Base-by-base conservation (phyloP, 306 rosid genomes). In the Rosa multiflora region DNA sequence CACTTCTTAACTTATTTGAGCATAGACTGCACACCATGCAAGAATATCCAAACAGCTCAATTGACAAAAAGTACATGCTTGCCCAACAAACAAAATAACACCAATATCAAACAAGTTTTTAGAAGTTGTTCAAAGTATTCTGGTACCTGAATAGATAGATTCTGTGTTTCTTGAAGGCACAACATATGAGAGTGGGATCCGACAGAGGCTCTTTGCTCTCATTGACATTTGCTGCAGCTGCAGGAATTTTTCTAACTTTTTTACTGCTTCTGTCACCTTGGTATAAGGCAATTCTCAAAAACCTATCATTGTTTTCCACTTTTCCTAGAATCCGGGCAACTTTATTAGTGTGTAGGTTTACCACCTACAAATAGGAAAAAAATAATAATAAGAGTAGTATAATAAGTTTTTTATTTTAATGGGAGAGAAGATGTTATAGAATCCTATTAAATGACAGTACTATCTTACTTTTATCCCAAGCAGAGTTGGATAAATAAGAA, bases 161-260 rank as follows among this genome's bases (percentile, higher is more conserved):
- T n/a, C n/a, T n/a, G n/a, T n/a, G 98, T 83, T 95, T 95, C 89
- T 95, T 93, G 91, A 95, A 95, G 79, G 98, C 98, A 82, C 99
- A 95, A 61, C 98, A 93, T 48, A 93, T 70, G 53, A 95, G 93
- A 78, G 98, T 93, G 68, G 98, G 98, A 86, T 93, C 98, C 6
- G 87, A 88, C 88, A 93, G 87, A 76, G 99, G 97, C 80, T 95
- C 99, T 84, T 93, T 93, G 90, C 87, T 91, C 87, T 91, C 99
- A 71, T 95, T 95, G 71, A 75, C 99, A 93, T 95, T 95, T 72
- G 91, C 97, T 42, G 96, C 89, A n/a, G 94, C 96, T 43, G 98
- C 51, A 61, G 99, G 98, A 79, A 91, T 91, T 89, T 90, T 95
- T 88, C 98, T 76, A 51, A 90, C 99, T 79, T 88, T 95, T 82